A percentile compares a stretch with the other conserved stretches of the same genome.
These are phyloP conservation scores for Mesembryanthemum crystallinum DNA, from an alignment of 148 eudicot genomes.

Conservation along the genomic window DNA sequence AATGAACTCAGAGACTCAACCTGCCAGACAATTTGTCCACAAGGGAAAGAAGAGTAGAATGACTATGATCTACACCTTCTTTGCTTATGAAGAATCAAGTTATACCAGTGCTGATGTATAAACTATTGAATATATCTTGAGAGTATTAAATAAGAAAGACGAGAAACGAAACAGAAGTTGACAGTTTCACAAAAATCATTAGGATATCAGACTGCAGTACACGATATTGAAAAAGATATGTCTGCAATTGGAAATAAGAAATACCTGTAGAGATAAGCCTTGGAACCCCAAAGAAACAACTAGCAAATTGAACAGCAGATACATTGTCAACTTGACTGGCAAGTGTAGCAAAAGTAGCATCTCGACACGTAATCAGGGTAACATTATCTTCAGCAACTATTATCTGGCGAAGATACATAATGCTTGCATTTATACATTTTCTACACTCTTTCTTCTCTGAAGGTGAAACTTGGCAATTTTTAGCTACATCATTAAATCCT, in stretches of 20 bases:
- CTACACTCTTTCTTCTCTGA: conserved; percentile 48
- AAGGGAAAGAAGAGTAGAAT: too few relatives aligned
- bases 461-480: conserved; percentile 53
- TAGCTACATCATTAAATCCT: conserved; percentile 55
- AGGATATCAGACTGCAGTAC: background rate
- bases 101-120: background rate
- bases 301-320: conserved; percentile 63
- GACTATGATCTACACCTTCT: too few relatives aligned
- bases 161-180: background rate
- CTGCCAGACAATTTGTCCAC: too few relatives aligned
- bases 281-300: conserved; percentile 86
- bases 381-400: conserved; percentile 59
- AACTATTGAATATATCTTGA: background rate
- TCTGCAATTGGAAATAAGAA: background rate
- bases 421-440: conserved; percentile 79
- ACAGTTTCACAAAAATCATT: background rate
- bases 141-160: background rate
- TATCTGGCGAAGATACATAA: conserved; percentile 64
- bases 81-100: background rate
- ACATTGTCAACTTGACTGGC: conserved; percentile 70
- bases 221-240: background rate
- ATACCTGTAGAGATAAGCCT: conserved; percentile 48
- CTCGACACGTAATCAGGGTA: conserved; percentile 81
- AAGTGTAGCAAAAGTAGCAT: conserved; percentile 86
- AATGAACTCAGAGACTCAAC: background rate